Conservation (phyloP, 2,329 filamentous ascomycete genomes). For the Neophaeococcomyces aloes region DNA sequence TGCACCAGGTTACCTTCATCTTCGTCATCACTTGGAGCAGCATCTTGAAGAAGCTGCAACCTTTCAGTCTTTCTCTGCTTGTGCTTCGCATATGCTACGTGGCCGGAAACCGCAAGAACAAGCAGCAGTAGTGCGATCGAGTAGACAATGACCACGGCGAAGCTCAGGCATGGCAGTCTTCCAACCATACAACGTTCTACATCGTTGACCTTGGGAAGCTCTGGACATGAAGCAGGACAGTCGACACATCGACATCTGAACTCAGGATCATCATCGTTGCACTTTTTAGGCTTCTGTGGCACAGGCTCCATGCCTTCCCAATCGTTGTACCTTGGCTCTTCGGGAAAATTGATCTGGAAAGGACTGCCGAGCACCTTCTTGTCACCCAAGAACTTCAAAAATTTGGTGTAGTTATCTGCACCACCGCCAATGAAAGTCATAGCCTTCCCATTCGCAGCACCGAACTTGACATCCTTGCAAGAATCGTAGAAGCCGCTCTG, state of each 20-base stretch:
- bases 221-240: constrained; percentile 75
- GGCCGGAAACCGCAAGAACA: constrained; percentile 56
- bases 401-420: constrained; percentile 75
- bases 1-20: constrained; percentile 80
- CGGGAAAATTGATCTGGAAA: constrained; percentile 87
- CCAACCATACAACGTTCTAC: constrained; percentile 70
- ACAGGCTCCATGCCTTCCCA: constrained; percentile 57
- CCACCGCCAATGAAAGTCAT: constrained; percentile 95
- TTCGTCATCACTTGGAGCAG: constrained; percentile 77
- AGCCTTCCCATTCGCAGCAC: constrained; percentile 80
- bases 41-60: constrained; percentile 76
- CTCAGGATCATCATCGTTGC: constrained; percentile 75
- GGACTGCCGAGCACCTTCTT: constrained; percentile 82
- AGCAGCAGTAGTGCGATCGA: constrained; percentile 60
- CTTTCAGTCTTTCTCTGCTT: constrained; percentile 66
- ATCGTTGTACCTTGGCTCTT: constrained; percentile 49
- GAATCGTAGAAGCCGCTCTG: constrained; percentile 86
- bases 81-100: constrained; percentile 65
- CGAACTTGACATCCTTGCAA: constrained; percentile 98
- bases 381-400: constrained; percentile 85
- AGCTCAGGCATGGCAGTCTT: constrained; percentile 81
- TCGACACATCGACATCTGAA: constrained; percentile 92
- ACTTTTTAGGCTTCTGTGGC: constrained; percentile 66
- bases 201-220: constrained; percentile 63
- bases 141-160: constrained; percentile 82